phyloP scores from a whole-genome alignment of 2,329 filamentous ascomycete genomes.

The Chaetomium sp. region DNA sequence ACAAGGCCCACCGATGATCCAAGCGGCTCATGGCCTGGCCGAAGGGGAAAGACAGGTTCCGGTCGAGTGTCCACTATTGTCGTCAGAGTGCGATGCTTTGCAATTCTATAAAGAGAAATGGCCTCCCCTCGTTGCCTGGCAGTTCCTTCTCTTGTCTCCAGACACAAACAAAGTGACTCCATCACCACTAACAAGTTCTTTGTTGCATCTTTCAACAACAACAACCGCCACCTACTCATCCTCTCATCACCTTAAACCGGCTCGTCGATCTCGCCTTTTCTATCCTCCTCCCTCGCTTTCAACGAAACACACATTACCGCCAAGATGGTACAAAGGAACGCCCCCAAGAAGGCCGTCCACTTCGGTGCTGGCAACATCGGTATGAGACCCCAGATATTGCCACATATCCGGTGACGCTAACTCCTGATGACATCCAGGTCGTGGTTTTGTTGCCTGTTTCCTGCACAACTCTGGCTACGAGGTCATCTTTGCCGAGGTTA shows the following conservation, averaged over 20 bases:
- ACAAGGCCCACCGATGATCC: constrained; percentile 18
- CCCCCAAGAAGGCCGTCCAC: constrained; percentile 71
- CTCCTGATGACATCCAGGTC: constrained; percentile 45
- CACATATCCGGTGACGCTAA: constrained; percentile 22
- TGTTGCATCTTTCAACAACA: constrained; percentile 9
- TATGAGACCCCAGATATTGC: constrained; percentile 36
- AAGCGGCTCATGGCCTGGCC: constrained; percentile 1
- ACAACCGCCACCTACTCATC: constrained; percentile 1
- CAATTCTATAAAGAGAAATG: constrained; percentile 23
- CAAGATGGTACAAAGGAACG: constrained; percentile 29
- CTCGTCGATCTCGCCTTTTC: background rate
- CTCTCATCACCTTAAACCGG: background rate
- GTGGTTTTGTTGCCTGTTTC: constrained; percentile 87
- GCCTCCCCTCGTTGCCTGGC: constrained; percentile 14
- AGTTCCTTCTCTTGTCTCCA: constrained; percentile 15
- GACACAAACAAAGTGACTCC: background rate
- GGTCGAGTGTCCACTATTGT: constrained; percentile 8
- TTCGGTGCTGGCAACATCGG: constrained; percentile 87
- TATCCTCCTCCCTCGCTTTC: background rate
- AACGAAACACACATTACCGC: constrained; percentile 7
- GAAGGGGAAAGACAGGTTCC: constrained; percentile 13
- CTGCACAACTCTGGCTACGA: constrained; percentile 94
- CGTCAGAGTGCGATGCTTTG: constrained; percentile 3
- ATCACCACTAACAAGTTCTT: background rate
- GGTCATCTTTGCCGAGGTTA: constrained; percentile 94